These are phyloP conservation scores for Ganoderma boninense DNA, from an alignment of 1,284 basidiomycete species.

Conservation along the genomic window DNA sequence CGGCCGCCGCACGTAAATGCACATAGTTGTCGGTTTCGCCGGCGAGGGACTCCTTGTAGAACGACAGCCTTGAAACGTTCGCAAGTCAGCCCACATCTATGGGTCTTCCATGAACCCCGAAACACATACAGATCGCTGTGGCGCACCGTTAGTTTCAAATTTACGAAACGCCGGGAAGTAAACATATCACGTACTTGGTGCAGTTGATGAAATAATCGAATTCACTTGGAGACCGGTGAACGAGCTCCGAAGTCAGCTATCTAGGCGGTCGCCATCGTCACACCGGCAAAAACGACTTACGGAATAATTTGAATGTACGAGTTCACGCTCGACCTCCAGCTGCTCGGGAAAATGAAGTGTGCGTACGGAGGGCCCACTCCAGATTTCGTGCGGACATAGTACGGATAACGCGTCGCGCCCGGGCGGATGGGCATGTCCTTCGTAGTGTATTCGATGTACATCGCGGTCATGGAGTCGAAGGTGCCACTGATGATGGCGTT, in stretches of 20 bases:
- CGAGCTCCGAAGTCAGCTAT: not conserved
- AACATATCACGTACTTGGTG: constrained; percentile 18
- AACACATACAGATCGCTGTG: constrained; percentile 20
- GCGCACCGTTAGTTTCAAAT: not conserved
- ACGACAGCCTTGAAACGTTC: constrained; percentile 17
- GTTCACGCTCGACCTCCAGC: constrained; percentile 19
- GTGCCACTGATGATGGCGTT: constrained; percentile 28
- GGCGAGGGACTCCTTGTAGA: constrained; percentile 23
- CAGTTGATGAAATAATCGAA: constrained; percentile 24
- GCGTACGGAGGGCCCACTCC: constrained; percentile 23
- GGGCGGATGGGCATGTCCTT: constrained; percentile 15
- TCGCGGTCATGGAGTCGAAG: constrained; percentile 25
- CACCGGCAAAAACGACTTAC: constrained; percentile 7
- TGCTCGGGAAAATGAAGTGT: constrained; percentile 24
- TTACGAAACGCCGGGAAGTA: not conserved
- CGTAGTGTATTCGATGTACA: constrained; percentile 25
- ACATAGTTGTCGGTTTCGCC: constrained; percentile 22
- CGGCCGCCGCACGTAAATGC: constrained; percentile 21
- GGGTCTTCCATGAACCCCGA: not conserved
- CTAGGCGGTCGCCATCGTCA: not conserved
- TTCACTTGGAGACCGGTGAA: constrained; percentile 4
- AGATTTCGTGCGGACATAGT: constrained; percentile 21
- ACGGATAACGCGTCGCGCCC: constrained; percentile 23
- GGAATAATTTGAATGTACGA: constrained; percentile 26
- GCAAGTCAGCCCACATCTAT: not conserved